phyloP scores from a whole-genome alignment of 2,329 filamentous ascomycete species.

The Chrysoporthe cubensis region DNA sequence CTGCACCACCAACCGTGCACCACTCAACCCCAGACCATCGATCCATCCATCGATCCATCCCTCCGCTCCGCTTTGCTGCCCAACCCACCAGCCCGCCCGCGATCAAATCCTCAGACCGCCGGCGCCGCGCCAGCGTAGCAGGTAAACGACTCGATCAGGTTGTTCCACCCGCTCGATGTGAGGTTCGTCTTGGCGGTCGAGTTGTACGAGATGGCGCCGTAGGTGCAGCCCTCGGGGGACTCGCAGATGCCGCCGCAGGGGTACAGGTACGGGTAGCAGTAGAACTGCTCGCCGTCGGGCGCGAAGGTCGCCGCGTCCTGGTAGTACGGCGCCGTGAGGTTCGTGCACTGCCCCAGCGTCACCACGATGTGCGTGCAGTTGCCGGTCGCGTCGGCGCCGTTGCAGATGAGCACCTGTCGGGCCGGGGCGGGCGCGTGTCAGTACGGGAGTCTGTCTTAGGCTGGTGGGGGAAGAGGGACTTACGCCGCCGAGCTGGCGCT shows the following conservation, averaged over 20 bases:
- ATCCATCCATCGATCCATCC: constrained; percentile 2
- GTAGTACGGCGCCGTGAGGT: constrained; percentile 47
- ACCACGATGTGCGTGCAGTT: constrained; percentile 50
- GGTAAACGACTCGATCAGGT: constrained; percentile 42
- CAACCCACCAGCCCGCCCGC: no score
- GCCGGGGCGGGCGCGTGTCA: background rate
- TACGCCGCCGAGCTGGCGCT: constrained; percentile 53
- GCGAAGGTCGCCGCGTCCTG: constrained; percentile 54
- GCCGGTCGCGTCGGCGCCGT: constrained; percentile 53
- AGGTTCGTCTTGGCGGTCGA: constrained; percentile 54
- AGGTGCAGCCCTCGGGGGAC: constrained; percentile 57
- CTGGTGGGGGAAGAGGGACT: constrained; percentile 33
- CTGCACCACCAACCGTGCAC: background rate
- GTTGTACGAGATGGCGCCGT: constrained; percentile 51
- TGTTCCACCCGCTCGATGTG: constrained; percentile 48
- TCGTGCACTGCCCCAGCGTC: constrained; percentile 48
- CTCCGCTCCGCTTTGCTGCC: no score
- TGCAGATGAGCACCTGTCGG: constrained; percentile 53
- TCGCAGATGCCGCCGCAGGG: constrained; percentile 50
- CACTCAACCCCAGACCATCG: background rate
- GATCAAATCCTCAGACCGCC: background rate
- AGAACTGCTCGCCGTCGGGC: constrained; percentile 53
- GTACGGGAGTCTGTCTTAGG: background rate
- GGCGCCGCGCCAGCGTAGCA: constrained; percentile 35
- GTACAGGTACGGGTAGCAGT: constrained; percentile 50